Conservation (phyloP, 352 stramenopile species). For the Phytophthora hybrid region DNA sequence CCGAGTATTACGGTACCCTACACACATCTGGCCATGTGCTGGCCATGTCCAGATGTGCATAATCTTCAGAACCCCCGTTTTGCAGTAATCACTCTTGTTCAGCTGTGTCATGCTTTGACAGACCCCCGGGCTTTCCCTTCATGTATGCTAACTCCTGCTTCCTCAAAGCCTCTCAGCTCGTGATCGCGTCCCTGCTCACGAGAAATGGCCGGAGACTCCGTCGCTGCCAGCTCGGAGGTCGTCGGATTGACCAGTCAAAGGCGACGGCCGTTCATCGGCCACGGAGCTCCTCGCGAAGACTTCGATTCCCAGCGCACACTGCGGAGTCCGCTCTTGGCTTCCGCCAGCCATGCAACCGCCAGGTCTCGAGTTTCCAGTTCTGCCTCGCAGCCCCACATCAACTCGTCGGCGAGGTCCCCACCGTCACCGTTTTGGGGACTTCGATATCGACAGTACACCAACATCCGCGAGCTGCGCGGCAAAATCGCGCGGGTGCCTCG, state of each 20-base stretch:
- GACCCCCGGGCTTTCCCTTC: not conserved
- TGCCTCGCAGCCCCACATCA: conserved; percentile 12
- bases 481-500: conserved; percentile 52
- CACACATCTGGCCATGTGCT: not conserved
- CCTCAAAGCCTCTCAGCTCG: not conserved
- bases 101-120: not conserved
- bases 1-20: too few species aligned
- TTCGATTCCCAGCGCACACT: conserved; percentile 23
- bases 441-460: conserved; percentile 24
- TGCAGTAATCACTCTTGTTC: conserved; percentile 15
- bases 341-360: conserved; percentile 9
- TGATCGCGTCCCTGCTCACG: conserved; percentile 4
- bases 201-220: conserved; percentile 14
- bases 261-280: conserved; percentile 21
- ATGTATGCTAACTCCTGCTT: too few species aligned
- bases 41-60: not conserved
- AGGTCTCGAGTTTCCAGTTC: conserved; percentile 13
- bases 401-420: conserved; percentile 4
- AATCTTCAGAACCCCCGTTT: conserved; percentile 1
- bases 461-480: conserved; percentile 26
- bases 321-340: conserved; percentile 22
- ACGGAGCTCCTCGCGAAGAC: conserved; percentile 33
- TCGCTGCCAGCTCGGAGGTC: conserved; percentile 1
- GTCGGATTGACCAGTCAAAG: conserved; percentile 12
- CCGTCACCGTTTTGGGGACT: conserved; percentile 13